A percentile compares a stretch with the other conserved stretches of the same genome.
Conservation (phyloP, 345 rosid genomes). For the Salix caprea region DNA sequence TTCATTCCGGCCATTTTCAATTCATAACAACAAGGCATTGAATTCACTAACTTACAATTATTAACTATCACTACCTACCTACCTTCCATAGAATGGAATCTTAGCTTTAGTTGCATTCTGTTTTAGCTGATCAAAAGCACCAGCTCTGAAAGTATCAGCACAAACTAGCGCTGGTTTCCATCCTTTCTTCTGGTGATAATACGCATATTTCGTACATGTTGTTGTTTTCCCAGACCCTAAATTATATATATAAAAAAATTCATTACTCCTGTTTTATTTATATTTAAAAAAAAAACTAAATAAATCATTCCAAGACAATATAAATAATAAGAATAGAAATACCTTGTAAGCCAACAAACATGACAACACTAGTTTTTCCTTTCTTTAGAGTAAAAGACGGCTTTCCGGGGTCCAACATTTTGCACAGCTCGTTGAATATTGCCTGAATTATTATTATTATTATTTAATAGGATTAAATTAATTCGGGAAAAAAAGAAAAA, state of each 20-base stretch:
- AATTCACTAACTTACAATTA: too few relatives aligned
- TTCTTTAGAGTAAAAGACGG: constrained; percentile 76
- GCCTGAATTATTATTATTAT: constrained; percentile 37
- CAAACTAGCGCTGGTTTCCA: constrained; percentile 86
- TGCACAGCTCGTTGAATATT: constrained; percentile 81
- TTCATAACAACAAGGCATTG: not conserved
- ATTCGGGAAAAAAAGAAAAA: not conserved
- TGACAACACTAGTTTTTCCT: constrained; percentile 69
- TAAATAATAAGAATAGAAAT: not conserved
- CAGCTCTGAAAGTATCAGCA: constrained; percentile 92
- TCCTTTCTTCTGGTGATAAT: constrained; percentile 81
- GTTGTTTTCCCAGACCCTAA: constrained; percentile 84
- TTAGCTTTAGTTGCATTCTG: constrained; percentile 87
- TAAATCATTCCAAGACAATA: not conserved
- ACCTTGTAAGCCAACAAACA: constrained; percentile 97
- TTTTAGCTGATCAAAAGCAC: constrained; percentile 85
- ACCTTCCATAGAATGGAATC: constrained; percentile 89
- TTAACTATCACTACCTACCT: not conserved
- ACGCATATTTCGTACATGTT: constrained; percentile 78
- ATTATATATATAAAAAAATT: not conserved
- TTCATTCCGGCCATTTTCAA: not conserved
- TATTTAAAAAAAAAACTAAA: too few relatives aligned
- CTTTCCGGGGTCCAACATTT: constrained; percentile 87
- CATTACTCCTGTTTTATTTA: too few relatives aligned
- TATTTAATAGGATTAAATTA: too few relatives aligned